Evolutionary conservation across 2,329 filamentous ascomycete genomes (phyloP).

Genomic region (Penicillium sp.): DNA sequence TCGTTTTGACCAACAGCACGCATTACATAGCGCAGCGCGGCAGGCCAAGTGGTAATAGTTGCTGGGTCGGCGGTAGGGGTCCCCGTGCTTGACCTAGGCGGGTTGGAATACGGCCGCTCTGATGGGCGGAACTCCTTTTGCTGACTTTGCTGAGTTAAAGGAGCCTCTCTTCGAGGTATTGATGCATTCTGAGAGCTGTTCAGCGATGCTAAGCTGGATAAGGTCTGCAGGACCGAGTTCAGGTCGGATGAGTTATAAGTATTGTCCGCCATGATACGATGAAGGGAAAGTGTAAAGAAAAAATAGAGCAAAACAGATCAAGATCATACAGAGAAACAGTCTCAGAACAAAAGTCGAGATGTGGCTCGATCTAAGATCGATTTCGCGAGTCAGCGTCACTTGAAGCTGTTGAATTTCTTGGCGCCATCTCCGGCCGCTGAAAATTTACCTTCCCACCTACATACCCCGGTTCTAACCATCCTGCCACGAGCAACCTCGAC

Average conservation of each 20-base stretch:
- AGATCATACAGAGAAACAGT: not conserved
- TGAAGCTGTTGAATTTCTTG: conserved; percentile 24
- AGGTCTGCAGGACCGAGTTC: conserved; percentile 41
- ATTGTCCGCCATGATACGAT: conserved; percentile 18
- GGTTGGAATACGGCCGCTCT: conserved; percentile 2
- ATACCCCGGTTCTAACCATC: conserved; percentile 11
- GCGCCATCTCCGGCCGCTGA: conserved; percentile 21
- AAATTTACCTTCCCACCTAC: conserved; percentile 27
- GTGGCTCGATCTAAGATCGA: not conserved
- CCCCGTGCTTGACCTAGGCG: conserved; percentile 7
- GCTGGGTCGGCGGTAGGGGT: conserved; percentile 38
- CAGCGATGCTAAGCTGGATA: conserved; percentile 36
- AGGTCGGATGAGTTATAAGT: conserved; percentile 36
- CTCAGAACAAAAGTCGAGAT: not conserved
- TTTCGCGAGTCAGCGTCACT: not conserved
- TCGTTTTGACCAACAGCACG: conserved; percentile 48
- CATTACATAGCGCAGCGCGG: conserved; percentile 53
- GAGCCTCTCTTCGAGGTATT: conserved; percentile 1
- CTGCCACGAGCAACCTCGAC: conserved; percentile 4
- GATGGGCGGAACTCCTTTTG: not conserved
- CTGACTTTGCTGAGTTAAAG: not conserved
- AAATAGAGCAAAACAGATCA: not conserved
- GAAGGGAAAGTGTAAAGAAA: not conserved
- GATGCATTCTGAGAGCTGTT: conserved; percentile 2
- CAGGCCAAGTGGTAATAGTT: conserved; percentile 52